Evolutionary conservation across 352 stramenopile species (phyloP).

Genomic region (Pythium insidiosum): DNA sequence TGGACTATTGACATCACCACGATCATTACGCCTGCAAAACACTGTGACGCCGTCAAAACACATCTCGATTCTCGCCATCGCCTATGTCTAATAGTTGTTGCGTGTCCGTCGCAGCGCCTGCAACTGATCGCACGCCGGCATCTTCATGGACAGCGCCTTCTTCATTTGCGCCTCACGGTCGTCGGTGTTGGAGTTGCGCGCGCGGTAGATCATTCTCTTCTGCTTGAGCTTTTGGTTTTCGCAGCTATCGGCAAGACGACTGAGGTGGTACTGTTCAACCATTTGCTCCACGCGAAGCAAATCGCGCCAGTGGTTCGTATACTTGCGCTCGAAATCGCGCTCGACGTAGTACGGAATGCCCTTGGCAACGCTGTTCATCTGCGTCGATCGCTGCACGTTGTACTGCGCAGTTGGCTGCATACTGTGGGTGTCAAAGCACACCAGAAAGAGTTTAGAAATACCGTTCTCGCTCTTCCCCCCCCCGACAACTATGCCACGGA

Average conservation of each 20-base stretch:
- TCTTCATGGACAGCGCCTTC: constrained; percentile 74
- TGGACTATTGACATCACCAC: too few relatives aligned
- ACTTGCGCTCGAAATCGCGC: constrained; percentile 79
- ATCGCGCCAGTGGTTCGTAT: constrained; percentile 81
- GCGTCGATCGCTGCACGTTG: constrained; percentile 62
- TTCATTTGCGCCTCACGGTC: constrained; percentile 71
- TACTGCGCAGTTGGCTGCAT: constrained; percentile 71
- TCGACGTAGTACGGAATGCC: constrained; percentile 87
- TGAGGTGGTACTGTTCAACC: constrained; percentile 77
- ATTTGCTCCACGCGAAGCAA: constrained; percentile 79
- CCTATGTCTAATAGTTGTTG: too few relatives aligned
- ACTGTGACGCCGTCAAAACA: too few relatives aligned
- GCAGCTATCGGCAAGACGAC: constrained; percentile 61
- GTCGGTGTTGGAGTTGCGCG: constrained; percentile 66
- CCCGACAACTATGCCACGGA: constrained; percentile 3
- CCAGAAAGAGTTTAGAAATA: too few relatives aligned
- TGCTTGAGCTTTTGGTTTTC: constrained; percentile 79
- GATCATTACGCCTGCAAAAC: too few relatives aligned
- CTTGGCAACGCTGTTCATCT: constrained; percentile 79
- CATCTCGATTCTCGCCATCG: too few relatives aligned
- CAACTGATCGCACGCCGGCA: constrained; percentile 79
- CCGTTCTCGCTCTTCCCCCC: not conserved
- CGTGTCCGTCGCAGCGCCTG: constrained; percentile 54
- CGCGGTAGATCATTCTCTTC: constrained; percentile 84
- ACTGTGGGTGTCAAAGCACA: too few relatives aligned